Evolutionary conservation across 192 early-diverging fungal species (phyloP), one percentile per base, ranked within the genome.

Genomic region (Martensiomyces pterosporus): DNA sequence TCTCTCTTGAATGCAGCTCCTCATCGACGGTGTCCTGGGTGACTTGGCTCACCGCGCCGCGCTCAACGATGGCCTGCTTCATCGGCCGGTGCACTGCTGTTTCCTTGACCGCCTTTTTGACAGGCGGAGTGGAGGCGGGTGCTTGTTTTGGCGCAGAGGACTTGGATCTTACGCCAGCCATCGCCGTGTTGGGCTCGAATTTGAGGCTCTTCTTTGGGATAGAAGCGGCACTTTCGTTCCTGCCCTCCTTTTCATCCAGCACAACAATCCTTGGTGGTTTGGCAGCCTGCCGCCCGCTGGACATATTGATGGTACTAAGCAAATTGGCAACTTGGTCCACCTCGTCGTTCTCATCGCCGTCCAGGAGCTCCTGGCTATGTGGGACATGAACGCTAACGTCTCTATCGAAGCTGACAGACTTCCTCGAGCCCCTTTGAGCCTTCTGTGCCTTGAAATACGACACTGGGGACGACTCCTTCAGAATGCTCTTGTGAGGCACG

Each of bases 1-100:
- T 75, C 41, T 75, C 71, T 18, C 50, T 45, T 2, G 65, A 65
- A 36, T 67, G 71, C 52, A 75, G 35, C 5, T 67, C 64, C 17
- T 64, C 52, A 38, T 75, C 71, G 13, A 49, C 51, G 13, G 22
- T 39, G 9, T 64, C 61, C 9, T 36, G 48, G 12, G 40, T 59
- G 0, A 37, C 44, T n/a, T 26, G 32, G 13, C 12, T 14, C 4
- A 32, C 26, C 4, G 51, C 9, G 2, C 26, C 32, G 17, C 56
- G 58, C 40, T 75, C 65, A 17, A 75, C 55, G 9, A 75, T 57
- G 18, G 47, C 29, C 3, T 17, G 19, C 24, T 62, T 61, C 38
- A 75, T 50, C 17, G 64, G 59, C 27, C 53, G 52, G 14, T 47
- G 22, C 3, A 24, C 37, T 12, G 27, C 19, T 32, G 33, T 21